These are phyloP conservation scores for Babesia ovis DNA, from an alignment of 169 alveolate genomes.

Conservation along the genomic window DNA sequence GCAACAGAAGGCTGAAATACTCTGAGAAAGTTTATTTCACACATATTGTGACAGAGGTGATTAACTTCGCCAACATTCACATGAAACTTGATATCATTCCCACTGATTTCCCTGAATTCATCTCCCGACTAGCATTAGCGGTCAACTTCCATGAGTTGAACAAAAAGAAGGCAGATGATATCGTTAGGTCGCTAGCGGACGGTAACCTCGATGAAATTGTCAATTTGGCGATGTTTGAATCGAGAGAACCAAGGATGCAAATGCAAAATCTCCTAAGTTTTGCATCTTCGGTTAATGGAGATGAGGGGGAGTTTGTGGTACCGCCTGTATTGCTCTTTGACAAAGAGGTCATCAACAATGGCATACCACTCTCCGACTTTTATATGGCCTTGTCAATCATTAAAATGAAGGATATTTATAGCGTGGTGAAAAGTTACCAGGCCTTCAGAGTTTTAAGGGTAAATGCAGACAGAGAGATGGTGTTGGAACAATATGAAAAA, in stretches of 20 bases:
- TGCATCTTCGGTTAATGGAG: not conserved
- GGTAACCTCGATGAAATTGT: conserved; percentile 51
- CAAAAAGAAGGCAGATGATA: conserved; percentile 22
- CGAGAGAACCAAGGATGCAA: not conserved
- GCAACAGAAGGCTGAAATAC: conserved; percentile 6
- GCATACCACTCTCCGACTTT: conserved; percentile 72
- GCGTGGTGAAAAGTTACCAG: conserved; percentile 60
- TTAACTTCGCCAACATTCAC: conserved; percentile 38
- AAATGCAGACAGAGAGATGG: conserved; percentile 44
- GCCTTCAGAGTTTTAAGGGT: conserved; percentile 58
- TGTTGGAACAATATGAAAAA: conserved; percentile 11
- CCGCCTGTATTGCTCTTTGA: conserved; percentile 67
- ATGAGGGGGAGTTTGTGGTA: conserved; percentile 59
- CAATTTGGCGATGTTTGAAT: conserved; percentile 18
- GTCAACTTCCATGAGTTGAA: conserved; percentile 38
- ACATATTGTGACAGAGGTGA: conserved; percentile 34
- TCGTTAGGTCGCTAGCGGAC: conserved; percentile 52
- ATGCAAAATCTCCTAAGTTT: not conserved
- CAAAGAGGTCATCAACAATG: conserved; percentile 60
- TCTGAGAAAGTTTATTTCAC: conserved; percentile 41
- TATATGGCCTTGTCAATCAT: conserved; percentile 70
- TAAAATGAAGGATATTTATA: conserved; percentile 65
- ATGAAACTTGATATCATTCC: conserved; percentile 47
- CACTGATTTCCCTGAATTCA: conserved; percentile 48
- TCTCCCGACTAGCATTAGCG: conserved; percentile 43